phyloP scores from a whole-genome alignment of 2,329 filamentous ascomycete genomes.

The Paradendryphiella salina region DNA sequence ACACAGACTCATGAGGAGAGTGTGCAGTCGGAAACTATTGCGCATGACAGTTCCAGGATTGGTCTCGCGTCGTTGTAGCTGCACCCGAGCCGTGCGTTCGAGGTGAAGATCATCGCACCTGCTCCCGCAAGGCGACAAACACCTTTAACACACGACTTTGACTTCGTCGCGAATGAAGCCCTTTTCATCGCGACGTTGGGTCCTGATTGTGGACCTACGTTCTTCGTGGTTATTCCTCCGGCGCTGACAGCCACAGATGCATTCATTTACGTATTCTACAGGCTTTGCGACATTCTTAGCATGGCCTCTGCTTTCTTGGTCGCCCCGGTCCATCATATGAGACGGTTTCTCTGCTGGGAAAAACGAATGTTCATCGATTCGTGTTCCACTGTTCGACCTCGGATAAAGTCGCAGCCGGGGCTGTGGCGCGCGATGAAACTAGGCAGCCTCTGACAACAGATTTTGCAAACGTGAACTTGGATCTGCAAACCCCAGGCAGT shows the following conservation, averaged over 20 bases:
- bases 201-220: too few relatives aligned
- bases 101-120: background rate
- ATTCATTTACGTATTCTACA: background rate
- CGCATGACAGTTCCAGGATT: background rate
- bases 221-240: background rate
- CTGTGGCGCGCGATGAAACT: conserved; percentile 3
- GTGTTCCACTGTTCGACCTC: background rate
- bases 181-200: too few relatives aligned
- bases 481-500: background rate
- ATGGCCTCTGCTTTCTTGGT: background rate
- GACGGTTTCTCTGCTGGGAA: background rate
- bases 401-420: conserved; percentile 7
- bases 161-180: too few relatives aligned
- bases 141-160: too few relatives aligned
- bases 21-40: background rate
- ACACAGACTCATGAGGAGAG: too few relatives aligned
- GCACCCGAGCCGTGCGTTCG: background rate
- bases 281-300: background rate
- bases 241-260: background rate
- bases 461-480: conserved; percentile 7
- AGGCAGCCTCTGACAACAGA: conserved; percentile 1
- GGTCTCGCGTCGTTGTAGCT: background rate
- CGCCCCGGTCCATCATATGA: background rate
- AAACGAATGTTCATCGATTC: background rate
- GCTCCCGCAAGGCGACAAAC: too few relatives aligned